Base-by-base conservation (phyloP, 805 yeast species). In the Ogataea henricii region DNA sequence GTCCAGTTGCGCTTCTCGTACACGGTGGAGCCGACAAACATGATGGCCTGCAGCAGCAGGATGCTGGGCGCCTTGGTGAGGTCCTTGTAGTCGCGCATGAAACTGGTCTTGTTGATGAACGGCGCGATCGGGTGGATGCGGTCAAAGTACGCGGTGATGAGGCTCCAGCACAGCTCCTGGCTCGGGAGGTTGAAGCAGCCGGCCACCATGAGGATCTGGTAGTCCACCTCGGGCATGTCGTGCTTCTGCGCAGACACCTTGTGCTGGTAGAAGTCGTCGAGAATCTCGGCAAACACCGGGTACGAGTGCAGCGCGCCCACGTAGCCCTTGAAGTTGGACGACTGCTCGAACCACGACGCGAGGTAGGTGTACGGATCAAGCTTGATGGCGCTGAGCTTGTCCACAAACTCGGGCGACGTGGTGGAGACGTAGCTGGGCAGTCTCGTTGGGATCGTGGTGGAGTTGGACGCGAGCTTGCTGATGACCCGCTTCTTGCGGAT, bases 111-210 rank as follows among this genome's bases (percentile, higher is more conserved):
- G 65, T 85, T 82, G 46, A 86, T 70, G 32, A 85, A 76, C 9
- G 92, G 92, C 63, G 83, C 77, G 22, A 77, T 55, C 1, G 89
- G 89, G 57, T 85, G 87, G 29, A 84, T 76, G 51, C 76, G 77
- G 39, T 74, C 78, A 56, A 86, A 86, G 65, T 73, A 86, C 37
- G 77, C 69, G 40, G 79, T 72, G 33, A 86, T 73, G 46, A 86
- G 67, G 54, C 81, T 87, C 57, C 79, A 79, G 47, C 85, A 76
- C 14, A 85, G 68, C 20, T 76, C 81, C 40, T 74, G 68, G 9
- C 78, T 74, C 1, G 92, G 91, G 29, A 86, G 65, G 42, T 80
- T 65, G 58, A 86, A 85, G 3, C 89, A 88, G n/a, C 89, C 89
- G 45, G 82, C 69, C 43, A 82, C 62, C 57, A 82, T 78, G 52